Percentiles rank a stretch among this genome's conserved stretches.
phyloP scores from a whole-genome alignment of 768 basidiomycete genomes.

The Kwoniella mangroviensis region DNA sequence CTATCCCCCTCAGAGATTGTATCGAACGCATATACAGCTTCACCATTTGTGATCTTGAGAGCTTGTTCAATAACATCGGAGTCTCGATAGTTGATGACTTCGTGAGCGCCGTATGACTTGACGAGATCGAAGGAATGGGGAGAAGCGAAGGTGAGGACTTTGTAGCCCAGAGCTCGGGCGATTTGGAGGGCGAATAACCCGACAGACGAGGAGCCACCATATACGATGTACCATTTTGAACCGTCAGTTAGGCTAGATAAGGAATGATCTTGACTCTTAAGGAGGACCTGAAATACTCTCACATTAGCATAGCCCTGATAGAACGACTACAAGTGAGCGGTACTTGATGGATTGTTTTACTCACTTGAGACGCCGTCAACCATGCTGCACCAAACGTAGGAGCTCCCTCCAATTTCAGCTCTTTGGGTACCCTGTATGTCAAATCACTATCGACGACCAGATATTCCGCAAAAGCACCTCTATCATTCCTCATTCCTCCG shows the following conservation, averaged over 20 bases:
- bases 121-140: constrained; percentile 58
- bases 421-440: constrained; percentile 41
- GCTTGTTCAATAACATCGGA: constrained; percentile 41
- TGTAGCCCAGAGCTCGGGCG: constrained; percentile 44
- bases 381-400: constrained; percentile 43
- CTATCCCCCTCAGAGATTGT: constrained; percentile 38
- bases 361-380: constrained; percentile 42
- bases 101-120: constrained; percentile 59
- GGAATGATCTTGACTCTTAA: constrained; percentile 8
- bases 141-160: constrained; percentile 58
- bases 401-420: constrained; percentile 25
- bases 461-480: constrained; percentile 46
- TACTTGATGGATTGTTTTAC: neutral
- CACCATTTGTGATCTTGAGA: constrained; percentile 39
- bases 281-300: neutral
- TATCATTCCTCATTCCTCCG: constrained; percentile 37
- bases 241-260: neutral
- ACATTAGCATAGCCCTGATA: neutral
- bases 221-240: constrained; percentile 46
- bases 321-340: too few relatives aligned
- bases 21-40: constrained; percentile 38
- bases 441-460: constrained; percentile 29
- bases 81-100: constrained; percentile 60
- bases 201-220: constrained; percentile 56
- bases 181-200: constrained; percentile 56